phyloP scores from a whole-genome alignment of 1,139 yeast genomes.

The Candida sanyaensis region DNA sequence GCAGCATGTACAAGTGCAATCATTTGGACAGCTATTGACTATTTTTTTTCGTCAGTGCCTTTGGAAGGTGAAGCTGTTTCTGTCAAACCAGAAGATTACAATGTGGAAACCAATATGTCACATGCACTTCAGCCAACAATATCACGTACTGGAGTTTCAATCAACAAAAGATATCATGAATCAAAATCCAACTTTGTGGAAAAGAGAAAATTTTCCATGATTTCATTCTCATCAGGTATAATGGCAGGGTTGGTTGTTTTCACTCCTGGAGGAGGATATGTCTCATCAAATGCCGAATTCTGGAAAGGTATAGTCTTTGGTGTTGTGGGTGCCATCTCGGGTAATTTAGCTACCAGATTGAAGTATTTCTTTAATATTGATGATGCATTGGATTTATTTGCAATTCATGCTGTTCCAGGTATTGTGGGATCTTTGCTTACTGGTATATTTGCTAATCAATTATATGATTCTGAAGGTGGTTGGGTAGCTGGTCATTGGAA shows the following conservation, averaged over 20 bases:
- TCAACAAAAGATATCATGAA: constrained; percentile 23
- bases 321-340: constrained; percentile 35
- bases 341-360: constrained; percentile 43
- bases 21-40: constrained; percentile 43
- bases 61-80: constrained; percentile 23
- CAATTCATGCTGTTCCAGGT: constrained; percentile 49
- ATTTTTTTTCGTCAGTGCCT: constrained; percentile 40
- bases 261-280: constrained; percentile 50
- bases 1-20: constrained; percentile 39
- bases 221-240: constrained; percentile 44
- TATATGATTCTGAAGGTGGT: constrained; percentile 43
- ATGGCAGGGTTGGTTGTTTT: constrained; percentile 47
- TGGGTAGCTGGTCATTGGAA: constrained; percentile 50
- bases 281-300: constrained; percentile 36
- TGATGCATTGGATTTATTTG: constrained; percentile 49
- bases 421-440: constrained; percentile 44
- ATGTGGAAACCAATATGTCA: background rate
- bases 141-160: constrained; percentile 22
- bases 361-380: constrained; percentile 43
- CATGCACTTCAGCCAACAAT: constrained; percentile 4
- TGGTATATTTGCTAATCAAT: constrained; percentile 41
- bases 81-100: background rate
- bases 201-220: constrained; percentile 38
- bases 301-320: constrained; percentile 49
- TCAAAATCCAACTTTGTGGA: constrained; percentile 19